phyloP scores from a whole-genome alignment of 2,329 filamentous ascomycete genomes.

The Setomelanomma holmii region DNA sequence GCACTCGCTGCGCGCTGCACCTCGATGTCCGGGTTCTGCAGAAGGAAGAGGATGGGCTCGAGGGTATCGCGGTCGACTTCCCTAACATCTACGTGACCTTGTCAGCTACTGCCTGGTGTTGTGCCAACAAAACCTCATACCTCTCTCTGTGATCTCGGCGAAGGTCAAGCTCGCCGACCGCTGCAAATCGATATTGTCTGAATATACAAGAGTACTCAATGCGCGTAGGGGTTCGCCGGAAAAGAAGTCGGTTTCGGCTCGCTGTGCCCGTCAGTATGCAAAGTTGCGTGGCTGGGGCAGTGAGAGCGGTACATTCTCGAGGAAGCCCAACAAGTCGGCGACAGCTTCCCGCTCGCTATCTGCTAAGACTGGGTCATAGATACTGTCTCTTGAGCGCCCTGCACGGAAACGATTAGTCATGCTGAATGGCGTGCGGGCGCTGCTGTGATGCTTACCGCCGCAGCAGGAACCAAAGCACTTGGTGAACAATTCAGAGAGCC shows the following conservation, averaged over 20 bases:
- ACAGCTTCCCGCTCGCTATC: conserved; percentile 98
- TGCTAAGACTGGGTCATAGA: conserved; percentile 71
- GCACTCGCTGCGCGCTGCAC: conserved; percentile 96
- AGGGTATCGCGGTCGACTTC: conserved; percentile 95
- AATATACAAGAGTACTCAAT: conserved; percentile 94
- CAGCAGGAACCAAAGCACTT: conserved; percentile 48
- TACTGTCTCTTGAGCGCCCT: conserved; percentile 57
- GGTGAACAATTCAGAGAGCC: conserved; percentile 45
- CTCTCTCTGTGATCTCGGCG: conserved; percentile 95
- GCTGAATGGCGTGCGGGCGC: conserved; percentile 2
- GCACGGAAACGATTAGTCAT: conserved; percentile 25
- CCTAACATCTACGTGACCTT: conserved; percentile 73
- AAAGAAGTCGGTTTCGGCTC: conserved; percentile 98
- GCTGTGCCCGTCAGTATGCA: conserved; percentile 62
- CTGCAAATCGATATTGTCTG: conserved; percentile 97
- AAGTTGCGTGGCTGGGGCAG: not conserved
- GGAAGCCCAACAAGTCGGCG: conserved; percentile 90
- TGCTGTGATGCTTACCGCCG: conserved; percentile 37
- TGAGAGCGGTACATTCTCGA: conserved; percentile 79
- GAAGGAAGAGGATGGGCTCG: conserved; percentile 91
- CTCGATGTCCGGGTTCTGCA: conserved; percentile 95
- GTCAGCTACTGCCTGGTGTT: no score
- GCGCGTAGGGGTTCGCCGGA: conserved; percentile 92
- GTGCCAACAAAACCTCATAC: no score
- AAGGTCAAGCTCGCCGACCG: conserved; percentile 97